A percentile compares a stretch with the other conserved stretches of the same genome.
Evolutionary conservation across 108 stramenopile genomes (phyloP).

Genomic region (Cafeteria roenbergensis): DNA sequence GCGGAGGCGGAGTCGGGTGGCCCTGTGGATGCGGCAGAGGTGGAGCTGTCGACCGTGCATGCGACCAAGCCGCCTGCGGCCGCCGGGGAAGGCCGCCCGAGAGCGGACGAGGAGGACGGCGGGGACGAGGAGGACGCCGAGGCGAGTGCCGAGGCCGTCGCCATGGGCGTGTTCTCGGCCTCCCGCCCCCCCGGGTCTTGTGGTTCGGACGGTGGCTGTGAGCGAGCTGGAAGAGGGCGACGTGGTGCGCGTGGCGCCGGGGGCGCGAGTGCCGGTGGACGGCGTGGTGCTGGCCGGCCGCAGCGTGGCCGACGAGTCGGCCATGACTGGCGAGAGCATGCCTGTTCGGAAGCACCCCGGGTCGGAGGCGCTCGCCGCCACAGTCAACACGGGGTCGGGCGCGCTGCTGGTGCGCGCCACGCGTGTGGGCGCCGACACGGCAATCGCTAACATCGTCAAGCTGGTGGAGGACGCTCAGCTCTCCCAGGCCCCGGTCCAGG

Average conservation of each 20-base stretch:
- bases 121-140: too few species aligned
- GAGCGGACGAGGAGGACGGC: too few species aligned
- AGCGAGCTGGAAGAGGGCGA: slow-evolving; percentile 66
- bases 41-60: too few species aligned
- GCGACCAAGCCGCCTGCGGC: too few species aligned
- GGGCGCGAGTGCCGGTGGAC: slow-evolving; percentile 82
- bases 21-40: too few species aligned
- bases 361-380: slow-evolving; percentile 58
- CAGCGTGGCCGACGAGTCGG: slow-evolving; percentile 72
- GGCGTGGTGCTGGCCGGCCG: slow-evolving; percentile 68
- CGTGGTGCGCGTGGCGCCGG: slow-evolving; percentile 63
- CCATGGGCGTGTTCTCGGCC: not conserved
- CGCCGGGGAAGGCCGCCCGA: too few species aligned
- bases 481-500: slow-evolving; percentile 78
- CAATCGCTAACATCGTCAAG: slow-evolving; percentile 44
- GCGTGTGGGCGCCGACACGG: slow-evolving; percentile 57
- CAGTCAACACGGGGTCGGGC: slow-evolving; percentile 61
- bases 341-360: slow-evolving; percentile 57
- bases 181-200: slow-evolving; percentile 1
- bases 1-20: too few species aligned
- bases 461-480: slow-evolving; percentile 85
- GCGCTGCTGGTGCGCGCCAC: slow-evolving; percentile 55
- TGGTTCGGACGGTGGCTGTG: slow-evolving; percentile 15
- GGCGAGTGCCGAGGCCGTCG: not conserved
- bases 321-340: slow-evolving; percentile 69